Percentiles rank a stretch among this genome's conserved stretches.
Conservation (phyloP, 306 rosid species). For the Canavalia gladiata region DNA sequence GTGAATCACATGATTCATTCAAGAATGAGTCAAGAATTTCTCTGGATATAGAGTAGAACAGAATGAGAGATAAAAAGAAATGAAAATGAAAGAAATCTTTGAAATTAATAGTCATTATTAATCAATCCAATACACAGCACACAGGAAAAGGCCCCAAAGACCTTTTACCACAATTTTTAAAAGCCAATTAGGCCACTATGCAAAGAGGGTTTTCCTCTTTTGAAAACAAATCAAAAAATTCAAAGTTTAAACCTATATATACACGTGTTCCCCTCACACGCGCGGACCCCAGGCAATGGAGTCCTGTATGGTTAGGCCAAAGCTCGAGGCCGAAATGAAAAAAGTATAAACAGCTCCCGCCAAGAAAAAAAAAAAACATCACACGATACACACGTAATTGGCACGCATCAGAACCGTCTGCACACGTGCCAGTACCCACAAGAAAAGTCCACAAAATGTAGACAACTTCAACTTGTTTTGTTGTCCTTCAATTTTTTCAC, state of each 20-base stretch:
- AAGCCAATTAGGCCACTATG: slow-evolving; percentile 50
- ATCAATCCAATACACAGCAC: slow-evolving; percentile 66
- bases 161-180: slow-evolving; percentile 46
- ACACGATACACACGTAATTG: slow-evolving; percentile 53
- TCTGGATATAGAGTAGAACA: neutral
- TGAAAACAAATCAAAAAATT: slow-evolving; percentile 43
- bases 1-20: slow-evolving; percentile 13
- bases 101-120: slow-evolving; percentile 49
- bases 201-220: slow-evolving; percentile 42
- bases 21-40: neutral
- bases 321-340: slow-evolving; percentile 49
- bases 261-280: slow-evolving; percentile 67
- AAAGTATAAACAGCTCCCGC: slow-evolving; percentile 56
- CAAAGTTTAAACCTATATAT: slow-evolving; percentile 36
- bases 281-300: slow-evolving; percentile 47
- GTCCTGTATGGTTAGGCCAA: slow-evolving; percentile 60
- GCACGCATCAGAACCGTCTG: slow-evolving; percentile 48
- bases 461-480: slow-evolving; percentile 38
- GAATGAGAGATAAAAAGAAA: neutral
- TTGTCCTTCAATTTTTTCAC: slow-evolving; percentile 13
- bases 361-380: slow-evolving; percentile 26
- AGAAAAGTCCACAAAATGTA: slow-evolving; percentile 47
- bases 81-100: slow-evolving; percentile 1
- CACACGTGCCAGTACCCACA: slow-evolving; percentile 53
- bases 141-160: slow-evolving; percentile 85